Evolutionary conservation across 768 basidiomycete genomes (phyloP).

Genomic region (Asterophora lycoperdoides): DNA sequence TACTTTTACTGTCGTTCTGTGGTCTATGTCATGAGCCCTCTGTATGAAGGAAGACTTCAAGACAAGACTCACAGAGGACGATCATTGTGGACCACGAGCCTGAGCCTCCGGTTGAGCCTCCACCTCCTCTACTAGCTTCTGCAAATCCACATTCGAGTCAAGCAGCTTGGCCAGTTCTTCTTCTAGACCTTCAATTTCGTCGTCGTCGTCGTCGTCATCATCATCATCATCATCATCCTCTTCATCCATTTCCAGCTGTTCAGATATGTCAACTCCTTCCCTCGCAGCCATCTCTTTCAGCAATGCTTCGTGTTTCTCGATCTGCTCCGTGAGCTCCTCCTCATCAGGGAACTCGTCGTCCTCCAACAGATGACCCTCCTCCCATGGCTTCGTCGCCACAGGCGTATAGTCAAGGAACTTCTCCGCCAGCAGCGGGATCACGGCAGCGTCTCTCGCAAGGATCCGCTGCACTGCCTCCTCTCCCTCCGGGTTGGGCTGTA

Average conservation of each 20-base stretch:
- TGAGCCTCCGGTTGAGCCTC: too few species aligned
- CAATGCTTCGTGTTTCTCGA: not conserved
- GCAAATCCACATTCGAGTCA: too few species aligned
- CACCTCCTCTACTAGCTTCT: not conserved
- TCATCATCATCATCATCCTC: not conserved
- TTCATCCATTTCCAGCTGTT: conserved; percentile 8
- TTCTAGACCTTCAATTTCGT: not conserved
- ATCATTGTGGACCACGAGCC: not conserved
- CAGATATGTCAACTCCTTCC: not conserved
- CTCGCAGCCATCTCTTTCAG: not conserved
- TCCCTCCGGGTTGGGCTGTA: conserved; percentile 25
- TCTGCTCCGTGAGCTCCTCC: not conserved
- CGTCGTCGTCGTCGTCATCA: not conserved
- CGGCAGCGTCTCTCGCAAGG: conserved; percentile 26
- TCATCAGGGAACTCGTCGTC: not conserved
- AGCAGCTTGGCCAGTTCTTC: not conserved
- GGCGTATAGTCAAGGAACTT: conserved; percentile 30
- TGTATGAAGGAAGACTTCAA: not conserved
- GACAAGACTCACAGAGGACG: not conserved
- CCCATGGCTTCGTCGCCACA: conserved; percentile 13
- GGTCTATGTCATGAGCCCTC: not conserved
- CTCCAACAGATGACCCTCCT: conserved; percentile 6
- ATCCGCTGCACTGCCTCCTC: conserved; percentile 23
- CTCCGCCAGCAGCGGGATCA: conserved; percentile 27
- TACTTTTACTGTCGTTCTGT: not conserved